Evolutionary conservation across 352 stramenopile species (phyloP).

Genomic region (Bremia lactucae): DNA sequence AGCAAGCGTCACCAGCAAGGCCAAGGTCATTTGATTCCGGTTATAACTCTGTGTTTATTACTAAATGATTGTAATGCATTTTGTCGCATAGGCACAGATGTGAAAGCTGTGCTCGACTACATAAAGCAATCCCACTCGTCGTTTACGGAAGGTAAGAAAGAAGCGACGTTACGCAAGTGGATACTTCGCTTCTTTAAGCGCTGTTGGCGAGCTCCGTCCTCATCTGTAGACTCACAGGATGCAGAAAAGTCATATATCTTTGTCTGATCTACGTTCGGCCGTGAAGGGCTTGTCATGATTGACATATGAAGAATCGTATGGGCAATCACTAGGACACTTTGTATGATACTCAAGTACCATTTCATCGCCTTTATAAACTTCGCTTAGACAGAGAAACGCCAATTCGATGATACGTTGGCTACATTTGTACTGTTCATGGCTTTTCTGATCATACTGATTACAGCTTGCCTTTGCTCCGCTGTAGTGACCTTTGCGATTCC

Average conservation of each 20-base stretch:
- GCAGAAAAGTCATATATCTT: slow-evolving; percentile 46
- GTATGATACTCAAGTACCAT: too few species aligned
- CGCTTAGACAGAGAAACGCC: too few species aligned
- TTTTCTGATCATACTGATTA: too few species aligned
- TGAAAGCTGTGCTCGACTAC: slow-evolving; percentile 61
- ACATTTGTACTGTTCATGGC: too few species aligned
- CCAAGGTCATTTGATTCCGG: slow-evolving; percentile 20
- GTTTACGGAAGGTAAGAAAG: slow-evolving; percentile 75
- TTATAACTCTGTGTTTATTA: neutral
- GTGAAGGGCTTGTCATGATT: too few species aligned
- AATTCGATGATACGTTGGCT: too few species aligned
- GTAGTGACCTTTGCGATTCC: too few species aligned
- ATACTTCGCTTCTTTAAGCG: slow-evolving; percentile 78
- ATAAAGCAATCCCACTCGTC: slow-evolving; percentile 46
- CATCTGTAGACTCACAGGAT: slow-evolving; percentile 30
- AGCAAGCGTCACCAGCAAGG: slow-evolving; percentile 54
- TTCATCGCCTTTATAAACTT: too few species aligned
- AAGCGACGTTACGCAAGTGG: slow-evolving; percentile 69
- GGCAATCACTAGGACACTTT: too few species aligned
- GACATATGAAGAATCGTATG: too few species aligned
- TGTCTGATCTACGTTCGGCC: too few species aligned
- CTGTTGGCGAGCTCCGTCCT: slow-evolving; percentile 35
- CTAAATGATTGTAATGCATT: neutral
- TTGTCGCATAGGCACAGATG: slow-evolving; percentile 54
- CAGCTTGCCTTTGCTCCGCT: too few species aligned